phyloP scores from a whole-genome alignment of 225 moss, liverwort and hornwort genomes.

The Sphagnum tenellum region DNA sequence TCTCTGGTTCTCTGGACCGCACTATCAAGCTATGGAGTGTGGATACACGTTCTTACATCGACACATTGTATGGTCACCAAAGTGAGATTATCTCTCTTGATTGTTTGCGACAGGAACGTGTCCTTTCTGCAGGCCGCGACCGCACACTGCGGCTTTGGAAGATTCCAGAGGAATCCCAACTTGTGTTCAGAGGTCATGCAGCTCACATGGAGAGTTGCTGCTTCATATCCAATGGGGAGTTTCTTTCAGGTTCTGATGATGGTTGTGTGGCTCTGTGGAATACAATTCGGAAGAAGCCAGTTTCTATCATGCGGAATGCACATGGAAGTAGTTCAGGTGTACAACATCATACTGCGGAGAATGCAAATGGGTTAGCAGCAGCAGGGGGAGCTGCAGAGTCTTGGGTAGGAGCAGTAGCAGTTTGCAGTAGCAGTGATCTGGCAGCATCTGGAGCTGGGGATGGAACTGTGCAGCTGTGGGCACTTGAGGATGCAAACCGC shows the following conservation, averaged over 20 bases:
- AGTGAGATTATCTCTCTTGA: conserved; percentile 88
- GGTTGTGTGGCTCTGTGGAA: conserved; percentile 89
- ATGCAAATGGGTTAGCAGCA: conserved; percentile 20
- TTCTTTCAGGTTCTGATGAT: conserved; percentile 94
- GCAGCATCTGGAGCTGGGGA: conserved; percentile 97
- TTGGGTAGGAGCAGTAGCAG: conserved; percentile 96
- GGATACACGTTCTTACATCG: conserved; percentile 90
- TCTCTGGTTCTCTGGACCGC: conserved; percentile 84
- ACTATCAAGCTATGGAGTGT: conserved; percentile 93
- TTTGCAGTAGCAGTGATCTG: conserved; percentile 78
- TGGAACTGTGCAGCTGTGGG: conserved; percentile 86
- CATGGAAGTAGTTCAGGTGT: conserved; percentile 35
- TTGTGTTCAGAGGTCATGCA: conserved; percentile 90
- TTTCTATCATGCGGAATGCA: conserved; percentile 56
- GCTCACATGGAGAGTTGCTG: conserved; percentile 97
- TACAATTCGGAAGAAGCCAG: conserved; percentile 75
- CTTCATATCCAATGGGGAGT: conserved; percentile 83
- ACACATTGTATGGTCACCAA: conserved; percentile 82
- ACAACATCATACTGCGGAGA: conserved; percentile 9
- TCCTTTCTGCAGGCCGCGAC: conserved; percentile 91
- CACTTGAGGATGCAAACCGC: conserved; percentile 65
- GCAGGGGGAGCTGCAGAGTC: conserved; percentile 48
- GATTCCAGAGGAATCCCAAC: conserved; percentile 90
- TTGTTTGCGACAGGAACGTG: conserved; percentile 91
- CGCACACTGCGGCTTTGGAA: conserved; percentile 88